Conservation (phyloP, 495 filamentous ascomycete genomes). For the Penicillium ucsense region DNA sequence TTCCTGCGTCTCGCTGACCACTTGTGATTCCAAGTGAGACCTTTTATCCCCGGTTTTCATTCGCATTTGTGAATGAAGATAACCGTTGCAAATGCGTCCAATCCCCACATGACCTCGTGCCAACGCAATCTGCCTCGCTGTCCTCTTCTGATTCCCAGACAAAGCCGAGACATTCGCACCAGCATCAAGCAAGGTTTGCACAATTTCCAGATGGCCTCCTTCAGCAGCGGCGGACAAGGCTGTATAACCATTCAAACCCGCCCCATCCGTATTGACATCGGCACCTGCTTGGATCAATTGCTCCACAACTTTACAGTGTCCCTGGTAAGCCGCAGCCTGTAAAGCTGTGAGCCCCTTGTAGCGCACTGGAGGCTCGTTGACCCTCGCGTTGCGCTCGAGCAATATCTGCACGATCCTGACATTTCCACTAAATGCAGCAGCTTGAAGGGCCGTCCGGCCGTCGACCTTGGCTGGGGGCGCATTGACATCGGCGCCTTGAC, state of each 20-base stretch:
- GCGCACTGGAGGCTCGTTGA: constrained; percentile 1
- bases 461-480: constrained; percentile 6
- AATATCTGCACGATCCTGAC: constrained; percentile 1
- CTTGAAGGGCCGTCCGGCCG: constrained; percentile 17
- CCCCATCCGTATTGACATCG: constrained; percentile 2
- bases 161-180: constrained; percentile 1
- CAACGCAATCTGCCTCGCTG: constrained; percentile 2
- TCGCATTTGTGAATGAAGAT: too few relatives aligned
- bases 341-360: constrained; percentile 3
- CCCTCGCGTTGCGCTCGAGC: background rate
- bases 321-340: constrained; percentile 3
- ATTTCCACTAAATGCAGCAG: constrained; percentile 6
- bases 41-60: too few relatives aligned
- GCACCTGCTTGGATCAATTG: constrained; percentile 1
- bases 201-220: constrained; percentile 4
- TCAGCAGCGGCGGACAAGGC: constrained; percentile 5
- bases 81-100: background rate
- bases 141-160: constrained; percentile 3
- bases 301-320: background rate
- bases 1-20: background rate
- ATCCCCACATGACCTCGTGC: constrained; percentile 1
- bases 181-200: constrained; percentile 3
- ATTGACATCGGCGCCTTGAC: constrained; percentile 21
- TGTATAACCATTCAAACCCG: constrained; percentile 5
- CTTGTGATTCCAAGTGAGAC: too few relatives aligned